Conservation (phyloP, 441 rosid species). For the Adansonia grandidieri region DNA sequence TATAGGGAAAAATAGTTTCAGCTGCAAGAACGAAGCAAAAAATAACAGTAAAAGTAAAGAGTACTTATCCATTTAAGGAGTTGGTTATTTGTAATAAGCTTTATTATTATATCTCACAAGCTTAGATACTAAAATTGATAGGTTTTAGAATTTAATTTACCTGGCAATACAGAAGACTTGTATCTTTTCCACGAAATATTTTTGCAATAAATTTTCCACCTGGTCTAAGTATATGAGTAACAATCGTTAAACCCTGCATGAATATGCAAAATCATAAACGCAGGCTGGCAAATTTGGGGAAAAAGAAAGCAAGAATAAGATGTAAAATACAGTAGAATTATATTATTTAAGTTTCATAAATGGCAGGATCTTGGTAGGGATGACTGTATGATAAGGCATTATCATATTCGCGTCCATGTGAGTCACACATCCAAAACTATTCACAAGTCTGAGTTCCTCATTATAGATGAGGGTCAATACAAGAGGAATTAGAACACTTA, state of each 20-base stretch:
- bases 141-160: constrained; percentile 40
- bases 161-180: constrained; percentile 94
- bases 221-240: constrained; percentile 80
- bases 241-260: constrained; percentile 87
- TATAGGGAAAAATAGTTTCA: constrained; percentile 84
- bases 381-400: constrained; percentile 3
- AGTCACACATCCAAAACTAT: not conserved
- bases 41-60: not conserved
- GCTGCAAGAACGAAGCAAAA: constrained; percentile 52
- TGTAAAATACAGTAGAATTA: not conserved
- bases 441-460: not conserved
- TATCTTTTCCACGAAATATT: constrained; percentile 98
- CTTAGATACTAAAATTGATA: constrained; percentile 1
- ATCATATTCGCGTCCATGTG: not conserved
- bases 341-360: not conserved
- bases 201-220: constrained; percentile 93
- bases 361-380: not conserved
- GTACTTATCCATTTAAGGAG: not conserved
- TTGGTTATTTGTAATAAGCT: not conserved
- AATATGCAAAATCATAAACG: constrained; percentile 15
- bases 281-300: not conserved
- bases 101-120: not conserved
- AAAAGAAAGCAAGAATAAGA: constrained; percentile 7
- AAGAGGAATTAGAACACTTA: constrained; percentile 43
- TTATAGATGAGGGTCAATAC: constrained; percentile 2